These are phyloP conservation scores for Exserohilum turcica DNA, from an alignment of 2,329 filamentous ascomycete species.

Conservation along the genomic window DNA sequence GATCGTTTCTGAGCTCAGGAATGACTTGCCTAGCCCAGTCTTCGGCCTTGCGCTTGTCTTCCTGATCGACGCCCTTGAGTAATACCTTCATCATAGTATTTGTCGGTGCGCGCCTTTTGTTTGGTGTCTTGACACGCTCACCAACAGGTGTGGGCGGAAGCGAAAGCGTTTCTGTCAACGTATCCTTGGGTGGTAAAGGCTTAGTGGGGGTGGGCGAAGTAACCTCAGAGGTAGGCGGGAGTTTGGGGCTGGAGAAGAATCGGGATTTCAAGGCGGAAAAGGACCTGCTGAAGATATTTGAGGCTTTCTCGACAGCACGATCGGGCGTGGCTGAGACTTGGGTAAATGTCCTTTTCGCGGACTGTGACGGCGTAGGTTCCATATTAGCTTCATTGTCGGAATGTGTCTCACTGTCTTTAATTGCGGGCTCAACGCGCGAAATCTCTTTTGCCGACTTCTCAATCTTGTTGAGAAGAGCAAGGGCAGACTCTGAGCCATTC, in stretches of 20 bases:
- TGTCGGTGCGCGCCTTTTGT: conserved; percentile 22
- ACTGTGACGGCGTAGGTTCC: conserved; percentile 7
- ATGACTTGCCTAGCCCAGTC: conserved; percentile 35
- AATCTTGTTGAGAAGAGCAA: conserved; percentile 30
- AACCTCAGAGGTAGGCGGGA: conserved; percentile 3
- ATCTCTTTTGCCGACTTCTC: conserved; percentile 23
- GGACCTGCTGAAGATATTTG: conserved; percentile 25
- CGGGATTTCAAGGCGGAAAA: conserved; percentile 31
- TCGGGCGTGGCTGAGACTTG: conserved; percentile 15
- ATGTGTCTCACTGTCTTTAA: conserved; percentile 1
- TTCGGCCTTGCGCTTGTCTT: conserved; percentile 27
- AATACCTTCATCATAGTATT: conserved; percentile 24
- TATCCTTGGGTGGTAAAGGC: conserved; percentile 17
- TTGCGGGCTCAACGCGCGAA: conserved; percentile 1
- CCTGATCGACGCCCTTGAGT: conserved; percentile 24
- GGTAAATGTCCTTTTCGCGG: conserved; percentile 3
- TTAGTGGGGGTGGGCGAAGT: conserved; percentile 18
- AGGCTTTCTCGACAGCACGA: conserved; percentile 13
- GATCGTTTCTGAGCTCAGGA: conserved; percentile 25
- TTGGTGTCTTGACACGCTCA: conserved; percentile 26
- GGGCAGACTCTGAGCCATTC: conserved; percentile 24
- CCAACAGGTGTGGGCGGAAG: conserved; percentile 36
- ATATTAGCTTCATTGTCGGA: conserved; percentile 4
- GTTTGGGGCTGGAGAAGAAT: conserved; percentile 17
- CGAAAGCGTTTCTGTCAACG: conserved; percentile 30